Evolutionary conservation across 176 grass and related monocot species (phyloP).

Genomic region (Lolium multiflorum): DNA sequence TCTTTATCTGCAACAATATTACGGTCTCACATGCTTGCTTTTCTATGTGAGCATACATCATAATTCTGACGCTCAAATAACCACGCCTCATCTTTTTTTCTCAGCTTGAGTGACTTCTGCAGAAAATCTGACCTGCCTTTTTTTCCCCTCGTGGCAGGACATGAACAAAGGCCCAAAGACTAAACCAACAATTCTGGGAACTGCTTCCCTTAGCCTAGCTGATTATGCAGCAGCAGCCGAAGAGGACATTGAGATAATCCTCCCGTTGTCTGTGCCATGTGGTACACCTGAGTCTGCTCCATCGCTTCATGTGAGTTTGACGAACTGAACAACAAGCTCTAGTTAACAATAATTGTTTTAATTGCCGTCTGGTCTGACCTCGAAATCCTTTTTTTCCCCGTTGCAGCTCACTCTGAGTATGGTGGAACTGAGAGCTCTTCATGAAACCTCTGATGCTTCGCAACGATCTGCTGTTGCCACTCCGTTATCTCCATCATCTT

Average conservation of each 20-base stretch:
- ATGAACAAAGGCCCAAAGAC: conserved; percentile 66
- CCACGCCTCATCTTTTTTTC: background rate
- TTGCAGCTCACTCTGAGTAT: conserved; percentile 66
- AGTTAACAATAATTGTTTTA: background rate
- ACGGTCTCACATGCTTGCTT: conserved; percentile 1
- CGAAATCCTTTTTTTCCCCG: conserved; percentile 37
- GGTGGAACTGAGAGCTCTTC: conserved; percentile 57
- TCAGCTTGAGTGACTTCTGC: background rate
- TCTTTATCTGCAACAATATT: background rate
- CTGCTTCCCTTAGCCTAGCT: conserved; percentile 69
- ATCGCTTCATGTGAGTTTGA: conserved; percentile 77
- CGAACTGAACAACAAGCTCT: conserved; percentile 36
- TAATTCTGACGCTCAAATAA: background rate
- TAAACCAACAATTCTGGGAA: conserved; percentile 83
- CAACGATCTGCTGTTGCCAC: conserved; percentile 41
- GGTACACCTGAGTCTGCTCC: conserved; percentile 49
- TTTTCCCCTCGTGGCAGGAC: conserved; percentile 43
- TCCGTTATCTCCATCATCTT: conserved; percentile 71
- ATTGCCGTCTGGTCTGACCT: conserved; percentile 32
- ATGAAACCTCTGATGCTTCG: conserved; percentile 56
- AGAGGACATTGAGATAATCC: conserved; percentile 71
- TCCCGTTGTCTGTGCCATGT: conserved; percentile 63
- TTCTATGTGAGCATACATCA: background rate
- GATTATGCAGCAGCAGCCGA: conserved; percentile 63
- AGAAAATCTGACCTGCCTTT: conserved; percentile 30